Evolutionary conservation across 164 flowering plant species (phyloP).

Genomic region (Brasenia schreberi): DNA sequence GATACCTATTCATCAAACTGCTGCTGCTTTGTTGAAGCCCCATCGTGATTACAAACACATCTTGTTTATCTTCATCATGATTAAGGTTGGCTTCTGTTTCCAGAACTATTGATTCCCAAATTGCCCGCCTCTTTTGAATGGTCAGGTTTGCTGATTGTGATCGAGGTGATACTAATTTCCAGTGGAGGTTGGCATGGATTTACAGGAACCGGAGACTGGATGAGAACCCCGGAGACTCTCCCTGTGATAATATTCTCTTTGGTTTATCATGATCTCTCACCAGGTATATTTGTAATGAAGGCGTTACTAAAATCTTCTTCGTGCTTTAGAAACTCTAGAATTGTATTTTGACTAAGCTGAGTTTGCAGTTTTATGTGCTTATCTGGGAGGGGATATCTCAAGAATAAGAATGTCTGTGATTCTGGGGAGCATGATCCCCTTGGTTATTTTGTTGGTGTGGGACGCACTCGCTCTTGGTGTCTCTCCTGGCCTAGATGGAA

Average conservation of each 20-base stretch:
- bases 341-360: background rate
- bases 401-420: constrained; percentile 43
- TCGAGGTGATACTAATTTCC: constrained; percentile 37
- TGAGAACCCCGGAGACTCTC: constrained; percentile 40
- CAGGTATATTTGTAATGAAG: constrained; percentile 23
- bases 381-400: constrained; percentile 48
- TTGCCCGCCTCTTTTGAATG: background rate
- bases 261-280: constrained; percentile 63
- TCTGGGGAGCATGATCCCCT: constrained; percentile 57
- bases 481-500: constrained; percentile 21
- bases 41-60: too few species aligned
- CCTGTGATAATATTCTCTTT: constrained; percentile 67
- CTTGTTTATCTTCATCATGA: too few species aligned
- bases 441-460: constrained; percentile 58
- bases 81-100: too few species aligned
- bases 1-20: too few species aligned
- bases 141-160: constrained; percentile 43
- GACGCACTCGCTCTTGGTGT: constrained; percentile 58
- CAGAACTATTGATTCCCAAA: too few species aligned
- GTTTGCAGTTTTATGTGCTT: constrained; percentile 60
- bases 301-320: background rate
- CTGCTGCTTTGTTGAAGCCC: too few species aligned
- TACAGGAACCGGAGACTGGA: constrained; percentile 39
- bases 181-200: constrained; percentile 60
- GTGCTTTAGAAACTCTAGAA: background rate